Evolutionary conservation across 768 basidiomycete species (phyloP).

Genomic region (Tricholoma furcatifolium): DNA sequence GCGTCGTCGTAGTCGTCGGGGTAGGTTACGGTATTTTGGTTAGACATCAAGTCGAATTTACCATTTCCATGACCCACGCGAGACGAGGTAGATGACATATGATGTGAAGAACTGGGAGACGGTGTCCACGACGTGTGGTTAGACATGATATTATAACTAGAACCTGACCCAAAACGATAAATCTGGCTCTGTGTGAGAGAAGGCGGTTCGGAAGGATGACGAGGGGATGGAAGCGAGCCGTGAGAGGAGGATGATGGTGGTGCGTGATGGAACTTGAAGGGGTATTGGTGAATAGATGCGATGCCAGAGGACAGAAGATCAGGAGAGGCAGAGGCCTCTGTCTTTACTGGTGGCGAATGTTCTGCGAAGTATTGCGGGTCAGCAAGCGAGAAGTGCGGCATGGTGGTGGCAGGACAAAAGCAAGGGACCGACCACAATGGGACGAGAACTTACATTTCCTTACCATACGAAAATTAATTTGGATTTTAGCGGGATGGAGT

Average conservation of each 20-base stretch:
- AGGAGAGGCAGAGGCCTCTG: conserved; percentile 42
- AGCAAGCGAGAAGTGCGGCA: conserved; percentile 21
- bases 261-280: conserved; percentile 32
- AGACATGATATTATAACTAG: conserved; percentile 22
- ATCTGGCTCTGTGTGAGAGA: conserved; percentile 27
- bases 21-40: conserved; percentile 39
- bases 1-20: conserved; percentile 66
- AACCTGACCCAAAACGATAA: conserved; percentile 32
- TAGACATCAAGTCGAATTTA: conserved; percentile 15
- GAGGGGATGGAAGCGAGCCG: conserved; percentile 34
- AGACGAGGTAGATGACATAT: conserved; percentile 12
- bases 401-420: conserved; percentile 15
- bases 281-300: conserved; percentile 34
- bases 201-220: conserved; percentile 29
- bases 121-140: conserved; percentile 27
- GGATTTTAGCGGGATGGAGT: conserved; percentile 12
- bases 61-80: conserved; percentile 16
- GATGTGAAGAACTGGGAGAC: conserved; percentile 20
- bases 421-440: conserved; percentile 1
- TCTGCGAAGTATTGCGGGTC: conserved; percentile 18
- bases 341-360: conserved; percentile 35
- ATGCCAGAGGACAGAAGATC: conserved; percentile 34
- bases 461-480: conserved; percentile 21
- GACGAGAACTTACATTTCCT: conserved; percentile 16
- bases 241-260: conserved; percentile 29